These are phyloP conservation scores for Colletotrichum viniferum DNA, from an alignment of 2,329 filamentous ascomycete species.

Conservation along the genomic window DNA sequence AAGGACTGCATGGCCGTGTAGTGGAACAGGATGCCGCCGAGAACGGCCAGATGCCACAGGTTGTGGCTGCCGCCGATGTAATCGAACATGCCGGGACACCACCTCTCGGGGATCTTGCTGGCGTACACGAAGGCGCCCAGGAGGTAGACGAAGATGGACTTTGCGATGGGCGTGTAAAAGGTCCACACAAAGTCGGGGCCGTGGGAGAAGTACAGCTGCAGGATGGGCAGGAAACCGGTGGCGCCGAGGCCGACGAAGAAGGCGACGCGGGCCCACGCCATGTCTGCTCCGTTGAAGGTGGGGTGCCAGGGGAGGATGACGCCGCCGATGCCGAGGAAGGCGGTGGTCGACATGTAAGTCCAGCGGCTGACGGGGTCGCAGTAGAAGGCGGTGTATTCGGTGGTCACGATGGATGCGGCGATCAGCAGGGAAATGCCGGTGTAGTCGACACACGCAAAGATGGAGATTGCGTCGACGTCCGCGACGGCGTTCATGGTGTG, in stretches of 20 bases:
- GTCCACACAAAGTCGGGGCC: conserved; percentile 81
- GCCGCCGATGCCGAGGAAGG: conserved; percentile 80
- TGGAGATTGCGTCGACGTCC: conserved; percentile 85
- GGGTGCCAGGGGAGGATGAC: conserved; percentile 96
- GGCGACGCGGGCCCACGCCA: conserved; percentile 89
- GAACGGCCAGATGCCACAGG: conserved; percentile 93
- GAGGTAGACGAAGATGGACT: conserved; percentile 87
- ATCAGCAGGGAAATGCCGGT: conserved; percentile 96
- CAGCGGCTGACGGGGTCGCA: conserved; percentile 89
- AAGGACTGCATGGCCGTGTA: conserved; percentile 96
- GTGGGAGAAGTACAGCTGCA: conserved; percentile 81
- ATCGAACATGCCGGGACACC: conserved; percentile 91
- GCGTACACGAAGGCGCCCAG: conserved; percentile 86
- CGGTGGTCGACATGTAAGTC: conserved; percentile 83
- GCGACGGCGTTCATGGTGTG: conserved; percentile 99
- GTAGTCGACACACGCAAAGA: conserved; percentile 98
- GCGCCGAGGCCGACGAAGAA: conserved; percentile 89
- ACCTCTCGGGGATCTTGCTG: conserved; percentile 89
- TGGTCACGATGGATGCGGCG: conserved; percentile 95
- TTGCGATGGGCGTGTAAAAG: conserved; percentile 87
- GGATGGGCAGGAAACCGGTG: conserved; percentile 87
- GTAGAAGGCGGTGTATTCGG: conserved; percentile 98
- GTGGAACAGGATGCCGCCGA: conserved; percentile 96
- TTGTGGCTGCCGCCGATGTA: conserved; percentile 96
- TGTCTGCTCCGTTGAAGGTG: conserved; percentile 88